These are phyloP conservation scores for Psilocybe cubensis DNA, from an alignment of 768 basidiomycete species.

Conservation along the genomic window DNA sequence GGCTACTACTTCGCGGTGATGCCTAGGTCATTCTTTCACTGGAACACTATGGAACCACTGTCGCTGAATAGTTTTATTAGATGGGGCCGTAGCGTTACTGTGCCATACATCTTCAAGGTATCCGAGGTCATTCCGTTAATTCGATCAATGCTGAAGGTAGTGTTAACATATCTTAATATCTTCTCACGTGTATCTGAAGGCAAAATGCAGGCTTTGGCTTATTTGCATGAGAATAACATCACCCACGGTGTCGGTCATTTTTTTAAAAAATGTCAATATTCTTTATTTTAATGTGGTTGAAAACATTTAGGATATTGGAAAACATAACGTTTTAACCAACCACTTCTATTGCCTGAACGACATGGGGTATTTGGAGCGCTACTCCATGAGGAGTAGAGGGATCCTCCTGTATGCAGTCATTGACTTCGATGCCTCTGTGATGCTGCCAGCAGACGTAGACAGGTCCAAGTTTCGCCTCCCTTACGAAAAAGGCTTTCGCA, in stretches of 20 bases:
- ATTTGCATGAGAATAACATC: constrained; percentile 24
- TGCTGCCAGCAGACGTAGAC: not conserved
- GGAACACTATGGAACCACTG: not conserved
- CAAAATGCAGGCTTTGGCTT: constrained; percentile 15
- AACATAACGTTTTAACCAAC: constrained; percentile 22
- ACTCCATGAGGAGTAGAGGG: constrained; percentile 8
- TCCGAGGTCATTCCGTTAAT: constrained; percentile 16
- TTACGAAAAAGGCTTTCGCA: constrained; percentile 21
- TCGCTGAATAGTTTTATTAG: constrained; percentile 3
- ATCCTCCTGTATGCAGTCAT: constrained; percentile 1
- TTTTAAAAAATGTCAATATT: not conserved
- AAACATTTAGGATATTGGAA: constrained; percentile 7
- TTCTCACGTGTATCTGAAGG: not conserved
- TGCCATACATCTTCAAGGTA: not conserved
- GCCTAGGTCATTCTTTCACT: constrained; percentile 23
- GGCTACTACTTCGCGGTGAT: constrained; percentile 30
- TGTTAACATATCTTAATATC: not conserved
- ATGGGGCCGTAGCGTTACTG: constrained; percentile 8
- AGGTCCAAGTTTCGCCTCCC: constrained; percentile 3
- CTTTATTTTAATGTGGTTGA: not conserved
- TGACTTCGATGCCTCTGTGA: not conserved
- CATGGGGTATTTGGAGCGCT: not conserved
- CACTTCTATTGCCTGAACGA: constrained; percentile 13
- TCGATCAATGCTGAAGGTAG: constrained; percentile 17
- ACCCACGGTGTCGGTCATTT: constrained; percentile 16